These are phyloP conservation scores for Dendryphion nanum DNA, from an alignment of 2,329 filamentous ascomycete species.

Conservation along the genomic window DNA sequence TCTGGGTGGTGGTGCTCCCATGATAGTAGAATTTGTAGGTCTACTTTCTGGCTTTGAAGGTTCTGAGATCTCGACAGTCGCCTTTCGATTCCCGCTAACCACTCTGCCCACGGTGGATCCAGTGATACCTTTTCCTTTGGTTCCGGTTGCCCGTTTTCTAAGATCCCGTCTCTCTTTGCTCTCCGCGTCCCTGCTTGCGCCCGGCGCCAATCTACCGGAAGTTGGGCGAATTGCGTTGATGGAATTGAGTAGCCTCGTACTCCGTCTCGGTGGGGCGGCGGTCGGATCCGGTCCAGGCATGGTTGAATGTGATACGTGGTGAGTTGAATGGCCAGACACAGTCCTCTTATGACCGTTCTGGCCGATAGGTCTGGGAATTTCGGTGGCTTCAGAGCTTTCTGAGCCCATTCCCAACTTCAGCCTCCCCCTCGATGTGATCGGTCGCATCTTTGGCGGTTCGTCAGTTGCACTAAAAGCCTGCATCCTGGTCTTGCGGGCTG, in stretches of 20 bases:
- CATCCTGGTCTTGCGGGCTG: conserved; percentile 40
- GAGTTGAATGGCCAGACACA: conserved; percentile 74
- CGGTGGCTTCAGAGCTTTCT: conserved; percentile 38
- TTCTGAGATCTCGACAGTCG: conserved; percentile 64
- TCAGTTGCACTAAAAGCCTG: conserved; percentile 34
- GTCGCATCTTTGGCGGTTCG: conserved; percentile 38
- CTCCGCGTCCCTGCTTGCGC: conserved; percentile 53
- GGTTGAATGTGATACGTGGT: conserved; percentile 29
- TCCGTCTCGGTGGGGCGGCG: conserved; percentile 45
- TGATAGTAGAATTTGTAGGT: conserved; percentile 33
- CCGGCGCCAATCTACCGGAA: conserved; percentile 59
- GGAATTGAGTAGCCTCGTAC: conserved; percentile 46
- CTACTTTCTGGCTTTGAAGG: conserved; percentile 58
- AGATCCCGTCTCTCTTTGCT: conserved; percentile 68
- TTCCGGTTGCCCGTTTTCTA: conserved; percentile 77
- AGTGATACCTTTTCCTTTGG: conserved; percentile 62
- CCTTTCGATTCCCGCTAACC: conserved; percentile 87
- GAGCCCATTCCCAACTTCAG: conserved; percentile 41
- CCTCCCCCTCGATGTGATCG: conserved; percentile 41
- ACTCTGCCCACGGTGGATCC: conserved; percentile 76
- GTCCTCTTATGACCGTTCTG: conserved; percentile 77
- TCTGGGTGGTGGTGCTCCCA: conserved; percentile 25
- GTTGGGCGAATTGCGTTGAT: conserved; percentile 63
- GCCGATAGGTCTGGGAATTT: conserved; percentile 36
- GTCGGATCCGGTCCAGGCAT: conserved; percentile 35